These are phyloP conservation scores for Berberis thunbergii DNA, from an alignment of 164 flowering plant genomes.

Conservation along the genomic window DNA sequence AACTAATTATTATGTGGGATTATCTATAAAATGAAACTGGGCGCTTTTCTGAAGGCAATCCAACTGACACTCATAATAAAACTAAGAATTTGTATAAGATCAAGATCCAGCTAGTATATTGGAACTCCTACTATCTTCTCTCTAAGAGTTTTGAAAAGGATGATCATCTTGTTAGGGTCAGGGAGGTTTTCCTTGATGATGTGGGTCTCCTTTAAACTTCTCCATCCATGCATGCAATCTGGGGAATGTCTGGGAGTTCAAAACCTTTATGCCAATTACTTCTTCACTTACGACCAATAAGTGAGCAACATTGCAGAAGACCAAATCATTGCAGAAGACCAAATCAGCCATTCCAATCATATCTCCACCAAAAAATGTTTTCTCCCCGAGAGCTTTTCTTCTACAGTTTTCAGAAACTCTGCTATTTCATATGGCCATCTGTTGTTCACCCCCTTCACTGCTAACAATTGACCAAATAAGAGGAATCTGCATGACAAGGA, in stretches of 20 bases:
- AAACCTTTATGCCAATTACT: not conserved
- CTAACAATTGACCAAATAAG: not conserved
- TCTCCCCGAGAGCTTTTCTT: not conserved
- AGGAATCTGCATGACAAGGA: not conserved
- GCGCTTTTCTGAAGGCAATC: no score
- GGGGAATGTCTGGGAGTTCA: not conserved
- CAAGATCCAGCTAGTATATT: no score
- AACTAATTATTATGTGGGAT: no score
- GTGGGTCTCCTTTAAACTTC: not conserved
- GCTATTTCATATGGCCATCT: not conserved
- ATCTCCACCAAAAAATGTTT: not conserved
- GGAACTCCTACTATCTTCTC: not conserved
- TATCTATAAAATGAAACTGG: no score
- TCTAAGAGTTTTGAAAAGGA: not conserved
- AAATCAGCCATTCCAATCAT: not conserved
- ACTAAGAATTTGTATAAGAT: no score
- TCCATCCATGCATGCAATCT: not conserved
- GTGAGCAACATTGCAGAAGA: not conserved
- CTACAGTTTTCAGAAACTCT: not conserved
- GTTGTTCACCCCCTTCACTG: not conserved
- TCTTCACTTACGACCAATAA: not conserved
- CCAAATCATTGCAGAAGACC: not conserved
- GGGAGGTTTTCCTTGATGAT: not conserved
- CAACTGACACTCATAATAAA: no score
- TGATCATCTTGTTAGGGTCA: not conserved